A percentile compares a stretch with the other conserved stretches of the same genome.
phyloP scores from a whole-genome alignment of 148 eudicot species.

The Heliamphora exappendiculata region DNA sequence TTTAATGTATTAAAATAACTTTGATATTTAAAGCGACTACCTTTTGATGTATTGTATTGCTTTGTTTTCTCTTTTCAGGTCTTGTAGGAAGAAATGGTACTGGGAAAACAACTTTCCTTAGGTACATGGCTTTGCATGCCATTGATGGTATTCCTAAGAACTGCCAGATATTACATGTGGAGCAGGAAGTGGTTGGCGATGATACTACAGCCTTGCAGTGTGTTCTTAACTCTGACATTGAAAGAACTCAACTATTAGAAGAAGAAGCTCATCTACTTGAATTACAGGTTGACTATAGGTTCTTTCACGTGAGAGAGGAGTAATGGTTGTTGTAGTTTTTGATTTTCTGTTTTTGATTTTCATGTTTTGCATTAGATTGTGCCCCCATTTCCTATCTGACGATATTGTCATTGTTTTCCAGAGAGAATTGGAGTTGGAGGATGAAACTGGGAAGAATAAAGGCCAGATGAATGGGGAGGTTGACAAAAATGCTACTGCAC shows the following conservation, averaged over 20 bases:
- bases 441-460: slow-evolving; percentile 41
- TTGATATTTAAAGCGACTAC: no score
- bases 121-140: slow-evolving; percentile 94
- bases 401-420: slow-evolving; percentile 19
- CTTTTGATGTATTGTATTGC: neutral
- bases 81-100: slow-evolving; percentile 99
- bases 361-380: neutral
- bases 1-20: no score
- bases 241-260: slow-evolving; percentile 70
- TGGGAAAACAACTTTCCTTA: slow-evolving; percentile 95
- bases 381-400: slow-evolving; percentile 2
- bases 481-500: slow-evolving; percentile 47
- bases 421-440: slow-evolving; percentile 64
- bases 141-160: slow-evolving; percentile 93
- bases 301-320: neutral
- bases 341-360: neutral
- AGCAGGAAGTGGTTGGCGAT: slow-evolving; percentile 98
- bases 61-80: slow-evolving; percentile 41
- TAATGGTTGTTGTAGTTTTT: slow-evolving; percentile 1
- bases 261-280: slow-evolving; percentile 74
- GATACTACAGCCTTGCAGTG: slow-evolving; percentile 82
- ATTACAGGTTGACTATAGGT: slow-evolving; percentile 50
- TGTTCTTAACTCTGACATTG: slow-evolving; percentile 81
- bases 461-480: slow-evolving; percentile 33
- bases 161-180: slow-evolving; percentile 95